Evolutionary conservation across 1,139 yeast species (phyloP), one percentile per base, ranked within the genome.

Genomic region (Dujonia santamariae): DNA sequence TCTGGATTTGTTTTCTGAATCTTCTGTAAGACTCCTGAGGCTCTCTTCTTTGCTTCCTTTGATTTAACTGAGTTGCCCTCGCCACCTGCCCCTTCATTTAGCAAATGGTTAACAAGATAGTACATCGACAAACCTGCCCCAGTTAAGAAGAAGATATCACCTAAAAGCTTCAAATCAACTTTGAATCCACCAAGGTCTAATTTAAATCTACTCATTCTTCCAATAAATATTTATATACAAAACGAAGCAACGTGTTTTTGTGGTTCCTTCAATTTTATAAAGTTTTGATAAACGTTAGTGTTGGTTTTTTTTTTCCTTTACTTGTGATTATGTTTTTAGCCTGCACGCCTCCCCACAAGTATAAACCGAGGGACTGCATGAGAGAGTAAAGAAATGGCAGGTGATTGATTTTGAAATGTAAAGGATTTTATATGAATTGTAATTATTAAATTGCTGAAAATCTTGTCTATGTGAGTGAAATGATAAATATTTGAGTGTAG

Each of bases 111-210:
- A 36, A 85, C 53, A 48, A 85, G 62, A 52, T 85, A 86, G 54
- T 85, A 86, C 44, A 85, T 75, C 2, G 95, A 83, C 23, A 85
- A 67, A n/a, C 90, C 82, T 1, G 95, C 90, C 11, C 95, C 95
- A 2, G 87, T 67, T 37, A 86, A 69, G 38, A 85, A 73, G 28
- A 85, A 81, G 12, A 85, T 57, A 47, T 86, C 95, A 2, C 85
- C 72, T 19, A 78, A 43, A 6, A 74, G 52, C 53, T 78, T 78
- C 31, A 78, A 53, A 52, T 78, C 82, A 46, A 78, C 44, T 54
- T 69, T 69, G 51, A 70, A 45, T 43, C 65, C 62, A 36, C 72
- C 67, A 14, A 65, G 45, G 36, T 65, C 72, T 18, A 67, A 37
- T 37, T 59, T 63, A 40, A 66, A 51, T 39, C 50, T 55, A 37